Percentiles rank a stretch among this genome's conserved stretches.
These are phyloP conservation scores for Plantago lanceolata DNA, from an alignment of 305 asterid genomes.

Conservation along the genomic window DNA sequence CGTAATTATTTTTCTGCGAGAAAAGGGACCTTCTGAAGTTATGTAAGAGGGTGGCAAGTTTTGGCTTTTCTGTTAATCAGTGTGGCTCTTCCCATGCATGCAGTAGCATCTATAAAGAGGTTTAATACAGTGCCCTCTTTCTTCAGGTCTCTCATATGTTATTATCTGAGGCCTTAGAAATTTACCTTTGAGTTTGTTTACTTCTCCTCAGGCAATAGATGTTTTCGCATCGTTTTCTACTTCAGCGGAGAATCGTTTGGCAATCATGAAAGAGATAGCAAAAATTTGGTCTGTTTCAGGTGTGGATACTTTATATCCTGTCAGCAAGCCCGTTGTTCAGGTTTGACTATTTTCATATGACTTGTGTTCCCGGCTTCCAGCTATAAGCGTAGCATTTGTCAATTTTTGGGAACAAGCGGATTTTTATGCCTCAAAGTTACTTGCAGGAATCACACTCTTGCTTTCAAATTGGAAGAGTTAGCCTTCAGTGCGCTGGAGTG, in stretches of 20 bases:
- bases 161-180: slow-evolving; percentile 16
- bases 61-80: slow-evolving; percentile 36
- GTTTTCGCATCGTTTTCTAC: slow-evolving; percentile 80
- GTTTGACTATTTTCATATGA: slow-evolving; percentile 30
- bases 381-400: background rate
- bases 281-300: slow-evolving; percentile 51
- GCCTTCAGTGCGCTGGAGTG: slow-evolving; percentile 39
- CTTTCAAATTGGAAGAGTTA: slow-evolving; percentile 63
- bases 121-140: slow-evolving; percentile 25
- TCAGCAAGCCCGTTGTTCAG: slow-evolving; percentile 71
- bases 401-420: slow-evolving; percentile 4
- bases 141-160: slow-evolving; percentile 10
- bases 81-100: slow-evolving; percentile 43
- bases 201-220: slow-evolving; percentile 72
- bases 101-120: slow-evolving; percentile 70
- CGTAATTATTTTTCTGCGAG: slow-evolving; percentile 26
- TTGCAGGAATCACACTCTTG: slow-evolving; percentile 49
- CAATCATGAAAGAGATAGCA: slow-evolving; percentile 68
- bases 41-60: slow-evolving; percentile 71
- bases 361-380: slow-evolving; percentile 9
- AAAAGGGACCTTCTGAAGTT: slow-evolving; percentile 86
- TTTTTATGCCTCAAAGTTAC: slow-evolving; percentile 24
- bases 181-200: slow-evolving; percentile 21
- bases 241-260: slow-evolving; percentile 60
- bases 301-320: slow-evolving; percentile 58